phyloP scores from a whole-genome alignment of 306 rosid genomes.

The Hippophae gyantsensis region DNA sequence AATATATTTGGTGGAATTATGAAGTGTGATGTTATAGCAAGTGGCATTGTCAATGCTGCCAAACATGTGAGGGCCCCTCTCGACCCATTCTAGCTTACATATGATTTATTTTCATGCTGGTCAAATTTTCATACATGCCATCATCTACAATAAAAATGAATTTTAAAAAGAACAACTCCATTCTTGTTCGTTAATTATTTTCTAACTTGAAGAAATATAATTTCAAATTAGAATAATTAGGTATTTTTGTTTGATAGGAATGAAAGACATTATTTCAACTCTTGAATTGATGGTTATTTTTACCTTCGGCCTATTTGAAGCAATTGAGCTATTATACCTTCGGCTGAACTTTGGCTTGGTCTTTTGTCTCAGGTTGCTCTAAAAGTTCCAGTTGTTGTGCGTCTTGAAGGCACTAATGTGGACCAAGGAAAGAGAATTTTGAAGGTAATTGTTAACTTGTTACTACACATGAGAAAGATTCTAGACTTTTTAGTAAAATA shows the following conservation, averaged over 20 bases:
- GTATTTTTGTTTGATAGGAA: too few relatives aligned
- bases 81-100: conserved; percentile 2
- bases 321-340: neutral
- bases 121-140: conserved; percentile 3
- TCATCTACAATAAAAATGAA: neutral
- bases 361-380: conserved; percentile 51
- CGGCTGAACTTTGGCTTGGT: conserved; percentile 15
- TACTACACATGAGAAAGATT: neutral
- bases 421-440: conserved; percentile 89
- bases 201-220: too few relatives aligned
- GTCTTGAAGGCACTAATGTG: conserved; percentile 97
- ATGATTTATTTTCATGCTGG: conserved; percentile 7
- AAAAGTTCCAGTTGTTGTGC: conserved; percentile 90
- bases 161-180: neutral
- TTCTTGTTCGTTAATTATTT: too few relatives aligned
- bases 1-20: conserved; percentile 97
- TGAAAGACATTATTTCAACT: too few relatives aligned
- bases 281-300: neutral
- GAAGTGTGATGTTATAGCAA: conserved; percentile 96
- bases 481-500: neutral
- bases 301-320: neutral
- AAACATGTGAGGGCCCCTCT: conserved; percentile 46
- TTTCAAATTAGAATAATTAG: too few relatives aligned
- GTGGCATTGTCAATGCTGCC: conserved; percentile 98
- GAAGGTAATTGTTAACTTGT: conserved; percentile 36